A percentile compares a stretch with the other conserved stretches of the same genome.
These are phyloP conservation scores for Plasmodium fragile DNA, from an alignment of 169 alveolate species.

Conservation along the genomic window DNA sequence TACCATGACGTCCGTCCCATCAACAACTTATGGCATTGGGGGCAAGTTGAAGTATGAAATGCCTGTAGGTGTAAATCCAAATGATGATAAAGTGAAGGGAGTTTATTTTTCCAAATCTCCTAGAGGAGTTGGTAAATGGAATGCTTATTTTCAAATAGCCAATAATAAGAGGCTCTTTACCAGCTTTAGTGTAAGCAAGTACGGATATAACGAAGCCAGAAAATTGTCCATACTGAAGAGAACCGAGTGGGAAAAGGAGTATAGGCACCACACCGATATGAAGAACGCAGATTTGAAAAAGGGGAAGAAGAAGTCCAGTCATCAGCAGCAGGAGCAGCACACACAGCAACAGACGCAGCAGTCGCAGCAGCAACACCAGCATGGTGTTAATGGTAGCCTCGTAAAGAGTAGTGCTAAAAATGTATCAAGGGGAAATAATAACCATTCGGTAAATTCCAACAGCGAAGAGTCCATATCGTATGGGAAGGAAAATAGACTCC, in stretches of 20 bases:
- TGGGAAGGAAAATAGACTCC: slow-evolving; percentile 28
- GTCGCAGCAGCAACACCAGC: not conserved
- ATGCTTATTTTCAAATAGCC: slow-evolving; percentile 68
- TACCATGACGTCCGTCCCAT: not conserved
- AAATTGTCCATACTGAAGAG: slow-evolving; percentile 63
- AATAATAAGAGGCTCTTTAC: slow-evolving; percentile 66
- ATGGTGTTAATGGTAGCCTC: not conserved
- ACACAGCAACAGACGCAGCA: not conserved
- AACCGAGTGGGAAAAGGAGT: slow-evolving; percentile 73
- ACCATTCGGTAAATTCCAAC: slow-evolving; percentile 1
- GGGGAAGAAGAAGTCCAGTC: slow-evolving; percentile 39
- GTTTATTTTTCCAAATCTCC: slow-evolving; percentile 65
- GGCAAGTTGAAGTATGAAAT: slow-evolving; percentile 68
- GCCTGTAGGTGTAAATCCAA: slow-evolving; percentile 72
- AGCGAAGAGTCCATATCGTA: slow-evolving; percentile 48
- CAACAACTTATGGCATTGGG: slow-evolving; percentile 17
- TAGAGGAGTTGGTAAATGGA: slow-evolving; percentile 75
- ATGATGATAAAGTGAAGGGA: slow-evolving; percentile 70
- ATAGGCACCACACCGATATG: slow-evolving; percentile 64
- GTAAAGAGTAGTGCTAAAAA: slow-evolving; percentile 27
- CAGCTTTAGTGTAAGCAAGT: slow-evolving; percentile 71
- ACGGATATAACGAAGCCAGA: slow-evolving; percentile 64
- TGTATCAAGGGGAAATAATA: not conserved
- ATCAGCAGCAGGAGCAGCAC: not conserved
- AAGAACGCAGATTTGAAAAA: slow-evolving; percentile 49